Base-by-base conservation (phyloP, 805 yeast species). In the Ogataea nakhonphanomensis region DNA sequence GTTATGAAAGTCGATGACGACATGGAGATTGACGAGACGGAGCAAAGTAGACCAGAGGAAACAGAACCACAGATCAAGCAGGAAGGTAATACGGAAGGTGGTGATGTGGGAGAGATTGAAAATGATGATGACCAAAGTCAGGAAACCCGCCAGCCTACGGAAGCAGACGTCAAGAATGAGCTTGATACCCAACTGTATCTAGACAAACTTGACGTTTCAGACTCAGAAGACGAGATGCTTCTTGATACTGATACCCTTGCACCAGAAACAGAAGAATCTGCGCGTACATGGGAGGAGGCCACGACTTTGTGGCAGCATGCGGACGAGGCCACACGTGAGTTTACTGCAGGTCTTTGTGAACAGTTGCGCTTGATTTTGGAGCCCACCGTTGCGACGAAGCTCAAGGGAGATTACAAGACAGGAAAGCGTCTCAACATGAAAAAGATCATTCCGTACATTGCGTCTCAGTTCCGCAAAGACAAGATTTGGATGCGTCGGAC, bases 401-500 rank as follows among this genome's bases (percentile, higher is more conserved):
- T 93, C 43, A 79, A 77, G 47, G 99, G 99, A 58, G 99, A 93
- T 61, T 93, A 88, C 66, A 89, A 90, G 64, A 90, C 97, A 2
- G 99, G 99, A 62, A 93, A 93, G 62, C 74, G 99, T 51, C 75
- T 93, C 55, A 93, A 93, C 64, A 90, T 93, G 98, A 93, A 91
- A 71, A 75, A 97, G 51, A 93, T 93, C 55, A 93, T 93, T 56
- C 95, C 98, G 6, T 93, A 91, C 63, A 93, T 93, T 69, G 99
- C 99, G 0, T 86, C 96, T 27, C 95, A 89, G 56, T 93, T 88
- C 77, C 81, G 95, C 57, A 93, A 93, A 62, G 99, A 93, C 63
- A 93, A 93, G 71, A 93, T 93, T 43, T 93, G 99, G 99, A 74
- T 93, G 66, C 79, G 96, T 60, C 79, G 99, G 64, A 89, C 97